Percentiles rank a stretch among this genome's conserved stretches.
Conservation (phyloP, 768 basidiomycete species). For the Leucogyrophana mollusca region DNA sequence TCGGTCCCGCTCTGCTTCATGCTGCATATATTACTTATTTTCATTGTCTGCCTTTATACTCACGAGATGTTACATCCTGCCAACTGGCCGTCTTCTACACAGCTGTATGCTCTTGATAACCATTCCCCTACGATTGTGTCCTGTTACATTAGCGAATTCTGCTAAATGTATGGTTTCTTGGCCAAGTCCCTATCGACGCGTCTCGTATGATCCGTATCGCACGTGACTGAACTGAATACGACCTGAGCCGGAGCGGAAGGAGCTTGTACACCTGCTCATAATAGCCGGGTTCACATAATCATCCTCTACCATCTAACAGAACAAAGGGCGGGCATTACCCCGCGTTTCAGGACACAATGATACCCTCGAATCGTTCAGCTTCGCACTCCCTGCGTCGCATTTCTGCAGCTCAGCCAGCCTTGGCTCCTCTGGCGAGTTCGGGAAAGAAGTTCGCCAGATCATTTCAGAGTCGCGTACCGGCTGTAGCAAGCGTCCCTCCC, state of each 20-base stretch:
- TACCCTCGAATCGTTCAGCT: slow-evolving; percentile 28
- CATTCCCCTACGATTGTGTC: too few species aligned
- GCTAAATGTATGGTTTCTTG: too few species aligned
- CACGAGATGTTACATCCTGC: too few species aligned
- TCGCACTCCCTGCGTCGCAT: slow-evolving; percentile 22
- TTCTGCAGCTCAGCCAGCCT: slow-evolving; percentile 10
- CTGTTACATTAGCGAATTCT: too few species aligned
- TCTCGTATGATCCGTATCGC: neutral
- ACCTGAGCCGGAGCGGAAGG: slow-evolving; percentile 17
- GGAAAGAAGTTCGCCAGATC: slow-evolving; percentile 8
- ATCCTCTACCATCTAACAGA: neutral
- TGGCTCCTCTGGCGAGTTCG: slow-evolving; percentile 8
- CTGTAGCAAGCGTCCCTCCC: neutral
- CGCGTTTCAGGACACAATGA: slow-evolving; percentile 17
- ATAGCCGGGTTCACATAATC: neutral
- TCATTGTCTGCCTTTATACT: too few species aligned
- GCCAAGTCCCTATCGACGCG: neutral
- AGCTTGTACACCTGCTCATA: slow-evolving; percentile 10
- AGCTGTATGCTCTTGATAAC: too few species aligned
- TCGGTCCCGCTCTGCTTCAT: too few species aligned
- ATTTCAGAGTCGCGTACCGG: slow-evolving; percentile 8
- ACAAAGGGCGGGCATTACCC: neutral
- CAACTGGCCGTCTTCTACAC: too few species aligned
- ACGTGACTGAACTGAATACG: slow-evolving; percentile 3
- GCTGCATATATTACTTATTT: too few species aligned